phyloP scores from a whole-genome alignment of 31 red algal genomes.

The Asparagopsis taxiformis region DNA sequence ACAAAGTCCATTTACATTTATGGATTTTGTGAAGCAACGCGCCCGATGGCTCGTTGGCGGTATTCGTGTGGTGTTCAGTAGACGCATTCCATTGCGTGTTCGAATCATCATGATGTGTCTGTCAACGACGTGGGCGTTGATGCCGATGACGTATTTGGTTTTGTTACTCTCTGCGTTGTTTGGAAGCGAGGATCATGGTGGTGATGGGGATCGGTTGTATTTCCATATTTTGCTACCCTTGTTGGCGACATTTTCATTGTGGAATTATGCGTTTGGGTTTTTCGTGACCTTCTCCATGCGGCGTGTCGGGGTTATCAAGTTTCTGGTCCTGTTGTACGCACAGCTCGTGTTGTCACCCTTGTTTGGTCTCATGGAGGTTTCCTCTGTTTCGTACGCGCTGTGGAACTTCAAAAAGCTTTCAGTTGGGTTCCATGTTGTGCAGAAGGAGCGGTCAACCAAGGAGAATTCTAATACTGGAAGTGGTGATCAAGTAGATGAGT shows the following conservation, averaged over 20 bases:
- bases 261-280: constrained; percentile 80
- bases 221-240: constrained; percentile 38
- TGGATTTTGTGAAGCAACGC: constrained; percentile 75
- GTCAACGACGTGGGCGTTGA: constrained; percentile 47
- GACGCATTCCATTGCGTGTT: constrained; percentile 25
- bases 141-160: constrained; percentile 58
- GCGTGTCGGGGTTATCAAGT: constrained; percentile 35
- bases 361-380: constrained; percentile 66
- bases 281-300: constrained; percentile 56
- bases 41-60: constrained; percentile 74
- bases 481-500: no score
- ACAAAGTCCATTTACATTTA: constrained; percentile 64
- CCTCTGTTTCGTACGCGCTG: constrained; percentile 50
- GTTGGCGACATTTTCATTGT: constrained; percentile 50
- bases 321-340: constrained; percentile 45
- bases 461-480: not conserved
- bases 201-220: constrained; percentile 12
- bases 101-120: constrained; percentile 32
- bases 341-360: constrained; percentile 58
- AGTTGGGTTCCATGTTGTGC: constrained; percentile 69
- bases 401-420: constrained; percentile 34
- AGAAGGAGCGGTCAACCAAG: constrained; percentile 36
- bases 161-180: constrained; percentile 31
- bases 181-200: not conserved
- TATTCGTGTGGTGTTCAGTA: constrained; percentile 27